These are phyloP conservation scores for Trichophyton verrucosum DNA, from an alignment of 2,329 filamentous ascomycete genomes.

Conservation along the genomic window DNA sequence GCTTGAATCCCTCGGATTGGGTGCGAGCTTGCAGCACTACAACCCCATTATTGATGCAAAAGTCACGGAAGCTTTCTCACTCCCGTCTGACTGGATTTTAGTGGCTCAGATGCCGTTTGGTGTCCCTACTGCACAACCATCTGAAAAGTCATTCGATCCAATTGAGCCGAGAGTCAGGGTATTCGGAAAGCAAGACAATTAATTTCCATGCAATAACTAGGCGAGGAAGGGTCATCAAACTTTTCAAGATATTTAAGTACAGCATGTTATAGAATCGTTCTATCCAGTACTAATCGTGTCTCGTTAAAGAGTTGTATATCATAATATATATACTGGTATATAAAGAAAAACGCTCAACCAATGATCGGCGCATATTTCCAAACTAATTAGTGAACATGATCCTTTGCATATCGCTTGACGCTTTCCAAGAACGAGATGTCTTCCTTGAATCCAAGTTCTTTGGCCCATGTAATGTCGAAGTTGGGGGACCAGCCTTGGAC, in stretches of 20 bases:
- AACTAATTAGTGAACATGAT: slow-evolving; percentile 16
- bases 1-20: slow-evolving; percentile 70
- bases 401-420: slow-evolving; percentile 27
- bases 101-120: slow-evolving; percentile 80
- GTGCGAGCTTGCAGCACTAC: slow-evolving; percentile 87
- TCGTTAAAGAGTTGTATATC: background rate
- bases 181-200: slow-evolving; percentile 30
- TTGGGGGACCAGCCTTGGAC: slow-evolving; percentile 49
- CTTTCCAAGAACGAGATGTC: slow-evolving; percentile 33
- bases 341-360: background rate
- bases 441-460: slow-evolving; percentile 35
- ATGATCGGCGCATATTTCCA: background rate
- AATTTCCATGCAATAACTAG: background rate
- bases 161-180: slow-evolving; percentile 56
- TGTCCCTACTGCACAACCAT: slow-evolving; percentile 38
- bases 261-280: too few relatives aligned
- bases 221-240: too few relatives aligned
- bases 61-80: slow-evolving; percentile 55
- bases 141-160: slow-evolving; percentile 52
- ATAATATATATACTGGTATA: background rate
- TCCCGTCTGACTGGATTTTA: slow-evolving; percentile 63
- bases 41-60: slow-evolving; percentile 71
- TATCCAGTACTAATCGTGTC: background rate
- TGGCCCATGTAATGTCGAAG: slow-evolving; percentile 44
- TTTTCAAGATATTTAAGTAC: too few relatives aligned